Conservation (phyloP, 305 asterid genomes). For the Fraxinus baroniana region DNA sequence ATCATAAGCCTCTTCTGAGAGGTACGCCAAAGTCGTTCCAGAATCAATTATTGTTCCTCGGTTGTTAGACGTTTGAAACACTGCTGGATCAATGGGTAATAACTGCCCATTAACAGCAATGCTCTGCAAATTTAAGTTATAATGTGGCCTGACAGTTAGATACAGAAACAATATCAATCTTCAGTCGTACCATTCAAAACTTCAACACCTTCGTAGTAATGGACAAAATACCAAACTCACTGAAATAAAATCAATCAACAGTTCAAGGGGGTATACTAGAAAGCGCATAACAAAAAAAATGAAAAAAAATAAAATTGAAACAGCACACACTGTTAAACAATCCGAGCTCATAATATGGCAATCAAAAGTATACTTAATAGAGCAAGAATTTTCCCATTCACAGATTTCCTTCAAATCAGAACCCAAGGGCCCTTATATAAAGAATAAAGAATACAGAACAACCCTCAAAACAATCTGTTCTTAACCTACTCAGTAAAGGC, state of each 20-base stretch:
- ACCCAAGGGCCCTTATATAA: not conserved
- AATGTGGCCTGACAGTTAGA: slow-evolving; percentile 46
- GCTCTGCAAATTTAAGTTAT: slow-evolving; percentile 48
- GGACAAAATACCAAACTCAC: not conserved
- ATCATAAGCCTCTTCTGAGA: slow-evolving; percentile 52
- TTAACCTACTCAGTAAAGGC: not conserved
- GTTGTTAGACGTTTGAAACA: slow-evolving; percentile 40
- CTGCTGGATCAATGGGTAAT: slow-evolving; percentile 42
- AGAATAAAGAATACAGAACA: not conserved
- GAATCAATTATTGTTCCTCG: slow-evolving; percentile 59
- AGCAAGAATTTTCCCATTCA: not conserved
- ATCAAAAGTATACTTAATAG: not conserved
- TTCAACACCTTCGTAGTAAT: not conserved
- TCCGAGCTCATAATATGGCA: not conserved
- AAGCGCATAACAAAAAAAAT: not conserved
- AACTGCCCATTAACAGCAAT: slow-evolving; percentile 50
- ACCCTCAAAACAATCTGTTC: not conserved
- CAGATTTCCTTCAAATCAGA: not conserved
- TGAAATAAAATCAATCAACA: not conserved
- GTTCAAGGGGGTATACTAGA: not conserved
- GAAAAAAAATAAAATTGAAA: not conserved
- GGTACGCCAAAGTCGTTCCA: slow-evolving; percentile 63
- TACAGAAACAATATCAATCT: not conserved
- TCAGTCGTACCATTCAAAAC: not conserved
- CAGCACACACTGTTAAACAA: not conserved